Conservation (phyloP, 441 rosid genomes). For the California macrophylla region DNA sequence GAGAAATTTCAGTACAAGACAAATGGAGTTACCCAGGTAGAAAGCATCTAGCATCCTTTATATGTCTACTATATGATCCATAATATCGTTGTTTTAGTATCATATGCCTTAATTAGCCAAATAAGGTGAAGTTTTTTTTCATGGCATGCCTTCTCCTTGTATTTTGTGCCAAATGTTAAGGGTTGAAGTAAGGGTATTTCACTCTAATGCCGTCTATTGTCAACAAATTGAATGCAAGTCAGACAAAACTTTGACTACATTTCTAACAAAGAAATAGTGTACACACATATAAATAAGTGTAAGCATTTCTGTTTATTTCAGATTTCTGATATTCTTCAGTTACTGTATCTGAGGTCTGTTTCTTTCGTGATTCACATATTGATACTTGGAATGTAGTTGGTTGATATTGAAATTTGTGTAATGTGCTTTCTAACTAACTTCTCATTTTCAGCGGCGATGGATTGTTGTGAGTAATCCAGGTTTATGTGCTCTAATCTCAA, state of each 20-base stretch:
- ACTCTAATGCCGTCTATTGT: neutral
- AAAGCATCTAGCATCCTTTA: neutral
- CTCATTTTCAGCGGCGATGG: slow-evolving; percentile 17
- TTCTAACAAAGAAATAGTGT: neutral
- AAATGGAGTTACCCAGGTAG: slow-evolving; percentile 21
- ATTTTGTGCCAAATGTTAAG: neutral
- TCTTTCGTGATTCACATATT: neutral
- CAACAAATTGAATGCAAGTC: neutral
- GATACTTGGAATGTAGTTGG: neutral
- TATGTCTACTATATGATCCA: neutral
- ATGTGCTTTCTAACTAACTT: slow-evolving; percentile 2
- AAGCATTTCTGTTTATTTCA: neutral
- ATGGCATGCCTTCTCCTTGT: neutral
- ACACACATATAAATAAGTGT: neutral
- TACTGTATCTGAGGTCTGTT: slow-evolving; percentile 1
- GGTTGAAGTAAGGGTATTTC: neutral
- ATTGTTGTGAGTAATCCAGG: slow-evolving; percentile 18
- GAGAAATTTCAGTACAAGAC: slow-evolving; percentile 22
- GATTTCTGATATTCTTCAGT: neutral
- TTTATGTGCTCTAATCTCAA: slow-evolving; percentile 16
- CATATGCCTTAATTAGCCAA: neutral
- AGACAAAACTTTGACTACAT: neutral
- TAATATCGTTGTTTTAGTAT: neutral
- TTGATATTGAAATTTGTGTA: neutral
- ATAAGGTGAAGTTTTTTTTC: neutral